Percentiles rank a stretch among this genome's conserved stretches.
These are phyloP conservation scores for Ceratopteris richardii DNA, from an alignment of 75 land plant genomes.

Conservation along the genomic window DNA sequence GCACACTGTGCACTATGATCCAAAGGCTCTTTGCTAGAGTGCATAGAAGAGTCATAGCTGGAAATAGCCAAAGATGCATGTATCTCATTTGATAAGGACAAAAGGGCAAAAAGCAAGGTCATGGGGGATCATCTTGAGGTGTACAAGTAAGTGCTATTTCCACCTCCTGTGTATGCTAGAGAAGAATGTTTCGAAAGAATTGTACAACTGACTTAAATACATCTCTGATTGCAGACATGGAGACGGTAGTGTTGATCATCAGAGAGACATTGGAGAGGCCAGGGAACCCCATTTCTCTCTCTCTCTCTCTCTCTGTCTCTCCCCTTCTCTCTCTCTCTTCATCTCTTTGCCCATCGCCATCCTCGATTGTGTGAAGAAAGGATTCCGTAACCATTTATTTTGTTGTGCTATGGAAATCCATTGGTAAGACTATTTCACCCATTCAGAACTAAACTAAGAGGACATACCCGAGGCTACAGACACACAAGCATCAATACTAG, in stretches of 20 bases:
- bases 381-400: too few species aligned
- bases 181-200: slow-evolving; percentile 22
- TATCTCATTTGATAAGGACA: slow-evolving; percentile 29
- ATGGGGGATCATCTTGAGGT: not conserved
- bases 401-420: too few species aligned
- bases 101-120: slow-evolving; percentile 4
- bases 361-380: too few species aligned
- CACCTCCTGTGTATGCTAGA: slow-evolving; percentile 3
- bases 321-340: too few species aligned
- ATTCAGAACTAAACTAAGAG: too few species aligned
- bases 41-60: slow-evolving; percentile 15
- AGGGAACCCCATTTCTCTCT: slow-evolving; percentile 46
- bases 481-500: too few species aligned
- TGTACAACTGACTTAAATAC: slow-evolving; percentile 35
- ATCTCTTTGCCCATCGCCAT: too few species aligned
- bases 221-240: slow-evolving; percentile 44
- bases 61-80: slow-evolving; percentile 19
- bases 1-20: slow-evolving; percentile 42
- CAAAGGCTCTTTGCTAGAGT: not conserved
- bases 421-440: too few species aligned
- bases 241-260: slow-evolving; percentile 48
- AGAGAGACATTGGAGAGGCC: slow-evolving; percentile 45
- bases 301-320: not conserved
- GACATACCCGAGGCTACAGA: too few species aligned
- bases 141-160: slow-evolving; percentile 1